Evolutionary conservation across 2,329 filamentous ascomycete species (phyloP), one percentile per base, ranked within the genome.

Genomic region (Aspergillus caelatus): DNA sequence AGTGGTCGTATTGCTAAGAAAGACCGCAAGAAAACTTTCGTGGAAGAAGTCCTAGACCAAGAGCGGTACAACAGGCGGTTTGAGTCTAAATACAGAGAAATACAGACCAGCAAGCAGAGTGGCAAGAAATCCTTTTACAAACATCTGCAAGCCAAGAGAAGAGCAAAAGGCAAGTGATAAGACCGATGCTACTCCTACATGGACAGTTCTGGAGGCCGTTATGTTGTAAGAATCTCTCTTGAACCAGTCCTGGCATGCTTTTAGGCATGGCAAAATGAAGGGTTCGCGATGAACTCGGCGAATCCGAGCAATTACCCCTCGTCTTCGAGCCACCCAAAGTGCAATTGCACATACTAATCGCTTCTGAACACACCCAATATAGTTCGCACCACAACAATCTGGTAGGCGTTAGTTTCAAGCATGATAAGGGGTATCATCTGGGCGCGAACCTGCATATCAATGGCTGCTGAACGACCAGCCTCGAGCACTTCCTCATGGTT

Each of bases 121-220:
- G 95, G 95, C 58, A 96, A 93, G 82, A 97, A 94, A 80, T 89
- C 86, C 0, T 91, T 92, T 72, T 98, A 97, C 83, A 94, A 94
- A 75, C 90, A 89, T 61, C 78, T 97, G 68, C 87, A 91, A 74
- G 82, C 82, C 57, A 85, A 87, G 76, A 81, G 87, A 64, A 76
- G 72, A 52, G 63, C 63, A 36, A 70, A 70, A 19, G 57, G 30
- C 32, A 59, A 43, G 28, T 32, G 26, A 56, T 26, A 10, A 45
- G 11, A 21, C n/a, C 14, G 16, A 39, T 53, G 48, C 16, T 21
- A 3, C 19, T 52, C 48, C 9, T 52, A 7, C 16, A 52, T 21
- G 28, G 9, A 32, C 12, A 19, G 46, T 10, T 30, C 16, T 19
- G 1, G 12, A 30, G 28, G 14, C 26, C 46, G 6, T 50, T 16